A percentile compares a stretch with the other conserved stretches of the same genome.
phyloP scores from a whole-genome alignment of 257 asterid genomes.

The Thymus quinquecostatus region DNA sequence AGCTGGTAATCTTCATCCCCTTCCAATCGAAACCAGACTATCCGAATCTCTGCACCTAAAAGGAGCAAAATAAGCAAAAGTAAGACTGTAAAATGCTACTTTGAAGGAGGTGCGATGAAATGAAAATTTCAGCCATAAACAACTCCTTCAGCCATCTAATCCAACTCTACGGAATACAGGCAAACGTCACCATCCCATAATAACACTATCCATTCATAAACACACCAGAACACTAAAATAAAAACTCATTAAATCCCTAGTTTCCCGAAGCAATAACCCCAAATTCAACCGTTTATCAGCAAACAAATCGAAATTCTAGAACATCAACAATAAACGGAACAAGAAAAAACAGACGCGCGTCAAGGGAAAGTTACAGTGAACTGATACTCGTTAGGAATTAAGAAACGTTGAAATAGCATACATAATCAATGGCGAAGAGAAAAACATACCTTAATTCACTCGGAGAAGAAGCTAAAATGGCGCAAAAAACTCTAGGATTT shows the following conservation, averaged over 20 bases:
- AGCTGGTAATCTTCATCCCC: conserved; percentile 61
- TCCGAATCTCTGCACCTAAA: conserved; percentile 38
- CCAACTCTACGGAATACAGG: not conserved
- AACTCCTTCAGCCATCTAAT: conserved; percentile 1
- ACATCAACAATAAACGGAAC: too few species aligned
- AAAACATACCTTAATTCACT: not conserved
- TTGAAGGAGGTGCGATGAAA: not conserved
- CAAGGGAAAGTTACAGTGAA: not conserved
- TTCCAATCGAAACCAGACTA: conserved; percentile 23
- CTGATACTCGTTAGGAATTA: not conserved
- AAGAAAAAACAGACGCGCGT: not conserved
- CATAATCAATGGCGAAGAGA: not conserved
- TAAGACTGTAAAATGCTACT: too few species aligned
- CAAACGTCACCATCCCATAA: not conserved
- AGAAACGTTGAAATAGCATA: not conserved
- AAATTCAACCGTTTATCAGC: not conserved
- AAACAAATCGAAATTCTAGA: not conserved
- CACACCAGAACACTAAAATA: not conserved
- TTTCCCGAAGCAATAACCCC: not conserved
- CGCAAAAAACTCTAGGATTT: not conserved
- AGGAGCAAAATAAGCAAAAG: conserved; percentile 18
- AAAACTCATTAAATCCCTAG: too few species aligned
- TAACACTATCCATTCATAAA: not conserved
- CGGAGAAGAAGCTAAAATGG: not conserved
- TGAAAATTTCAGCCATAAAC: not conserved